Conservation (phyloP, 306 rosid species). For the Cucumis hystrix region DNA sequence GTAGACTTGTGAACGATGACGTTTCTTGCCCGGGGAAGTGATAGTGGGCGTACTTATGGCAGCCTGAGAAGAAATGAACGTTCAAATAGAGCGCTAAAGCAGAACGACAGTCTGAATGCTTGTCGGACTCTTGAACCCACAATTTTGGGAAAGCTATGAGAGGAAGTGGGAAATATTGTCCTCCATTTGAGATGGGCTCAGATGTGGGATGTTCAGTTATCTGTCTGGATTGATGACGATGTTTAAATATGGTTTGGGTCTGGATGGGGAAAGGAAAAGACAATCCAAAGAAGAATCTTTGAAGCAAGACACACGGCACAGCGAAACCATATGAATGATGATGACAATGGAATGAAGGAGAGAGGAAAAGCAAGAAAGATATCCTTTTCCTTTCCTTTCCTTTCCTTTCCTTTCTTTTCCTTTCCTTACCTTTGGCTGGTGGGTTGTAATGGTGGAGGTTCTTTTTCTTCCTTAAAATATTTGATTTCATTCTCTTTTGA, state of each 20-base stretch:
- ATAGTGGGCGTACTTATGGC: constrained; percentile 3
- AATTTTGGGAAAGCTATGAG: constrained; percentile 36
- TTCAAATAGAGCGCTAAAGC: not conserved
- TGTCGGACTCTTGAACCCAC: constrained; percentile 26
- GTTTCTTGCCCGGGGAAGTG: constrained; percentile 16
- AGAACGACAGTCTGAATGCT: not conserved
- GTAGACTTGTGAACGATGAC: not conserved
- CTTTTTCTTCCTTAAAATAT: constrained; percentile 4
- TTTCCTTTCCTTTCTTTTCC: constrained; percentile 4
- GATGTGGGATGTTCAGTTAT: constrained; percentile 19
- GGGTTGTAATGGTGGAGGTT: constrained; percentile 29
- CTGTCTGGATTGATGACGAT: constrained; percentile 33
- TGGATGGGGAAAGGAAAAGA: constrained; percentile 20
- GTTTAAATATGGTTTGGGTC: constrained; percentile 46
- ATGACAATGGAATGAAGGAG: constrained; percentile 8
- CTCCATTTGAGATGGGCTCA: constrained; percentile 11
- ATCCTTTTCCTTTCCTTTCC: not conserved
- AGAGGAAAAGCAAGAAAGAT: constrained; percentile 15
- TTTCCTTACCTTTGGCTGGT: constrained; percentile 31
- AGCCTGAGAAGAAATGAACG: constrained; percentile 17
- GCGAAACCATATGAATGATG: not conserved
- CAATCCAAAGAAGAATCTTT: not conserved
- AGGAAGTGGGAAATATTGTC: constrained; percentile 11
- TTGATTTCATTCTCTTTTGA: constrained; percentile 4
- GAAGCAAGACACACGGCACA: not conserved